Evolutionary conservation across 768 basidiomycete genomes (phyloP).

Genomic region (Lentinula detonsa): DNA sequence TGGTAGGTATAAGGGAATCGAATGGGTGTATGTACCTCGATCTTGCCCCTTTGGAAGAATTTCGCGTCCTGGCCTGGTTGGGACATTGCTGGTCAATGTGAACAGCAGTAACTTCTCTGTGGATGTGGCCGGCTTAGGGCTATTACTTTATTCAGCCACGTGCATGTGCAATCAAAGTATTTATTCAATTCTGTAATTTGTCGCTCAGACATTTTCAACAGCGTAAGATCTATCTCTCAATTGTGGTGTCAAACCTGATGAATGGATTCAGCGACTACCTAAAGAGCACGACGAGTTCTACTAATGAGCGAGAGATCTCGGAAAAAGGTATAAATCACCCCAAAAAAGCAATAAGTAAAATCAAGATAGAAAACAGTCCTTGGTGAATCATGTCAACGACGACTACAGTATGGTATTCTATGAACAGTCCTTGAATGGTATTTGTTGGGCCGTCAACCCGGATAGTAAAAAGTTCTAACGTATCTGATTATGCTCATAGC

Average conservation of each 20-base stretch:
- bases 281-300: background rate
- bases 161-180: too few relatives aligned
- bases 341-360: background rate
- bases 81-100: slow-evolving; percentile 15
- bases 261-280: slow-evolving; percentile 7
- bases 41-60: slow-evolving; percentile 89
- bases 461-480: slow-evolving; percentile 8
- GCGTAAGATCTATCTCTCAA: too few relatives aligned
- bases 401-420: slow-evolving; percentile 24
- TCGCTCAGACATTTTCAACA: too few relatives aligned
- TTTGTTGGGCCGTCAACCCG: slow-evolving; percentile 11
- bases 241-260: slow-evolving; percentile 1
- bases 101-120: slow-evolving; percentile 12
- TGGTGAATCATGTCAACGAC: background rate
- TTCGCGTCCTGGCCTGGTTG: slow-evolving; percentile 83
- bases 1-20: background rate
- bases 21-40: slow-evolving; percentile 52
- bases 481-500: slow-evolving; percentile 28
- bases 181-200: too few relatives aligned
- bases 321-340: background rate
- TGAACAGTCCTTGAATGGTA: slow-evolving; percentile 20
- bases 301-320: background rate
- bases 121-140: too few relatives aligned
- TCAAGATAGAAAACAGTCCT: slow-evolving; percentile 1
- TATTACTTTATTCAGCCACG: too few relatives aligned